Evolutionary conservation across 306 rosid species (phyloP).

Genomic region (Cucumis sativus): Cucumber_9930_V3 NC_026656.2:13719501-13720000

Average conservation of each 20-base stretch:
- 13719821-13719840: conserved; percentile 9
- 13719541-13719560: conserved; percentile 80
- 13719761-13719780: conserved; percentile 11
- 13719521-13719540: conserved; percentile 78
- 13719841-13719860: background rate
- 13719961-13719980: conserved; percentile 98
- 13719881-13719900: conserved; percentile 45
- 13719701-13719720: too few species aligned
- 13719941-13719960: conserved; percentile 95
- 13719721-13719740: too few species aligned
- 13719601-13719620: too few species aligned
- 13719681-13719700: too few species aligned
- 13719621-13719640: too few species aligned
- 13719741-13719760: too few species aligned
- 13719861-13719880: conserved; percentile 9
- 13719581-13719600: too few species aligned
- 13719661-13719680: too few species aligned
- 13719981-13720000: conserved; percentile 92
- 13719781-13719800: conserved; percentile 40
- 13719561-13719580: conserved; percentile 23
- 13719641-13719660: too few species aligned
- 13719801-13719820: conserved; percentile 8
- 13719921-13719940: conserved; percentile 86
- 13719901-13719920: conserved; percentile 83
- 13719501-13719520: conserved; percentile 60